These are phyloP conservation scores for Hortiboletus campestris DNA, from an alignment of 768 basidiomycete species.

Conservation along the genomic window DNA sequence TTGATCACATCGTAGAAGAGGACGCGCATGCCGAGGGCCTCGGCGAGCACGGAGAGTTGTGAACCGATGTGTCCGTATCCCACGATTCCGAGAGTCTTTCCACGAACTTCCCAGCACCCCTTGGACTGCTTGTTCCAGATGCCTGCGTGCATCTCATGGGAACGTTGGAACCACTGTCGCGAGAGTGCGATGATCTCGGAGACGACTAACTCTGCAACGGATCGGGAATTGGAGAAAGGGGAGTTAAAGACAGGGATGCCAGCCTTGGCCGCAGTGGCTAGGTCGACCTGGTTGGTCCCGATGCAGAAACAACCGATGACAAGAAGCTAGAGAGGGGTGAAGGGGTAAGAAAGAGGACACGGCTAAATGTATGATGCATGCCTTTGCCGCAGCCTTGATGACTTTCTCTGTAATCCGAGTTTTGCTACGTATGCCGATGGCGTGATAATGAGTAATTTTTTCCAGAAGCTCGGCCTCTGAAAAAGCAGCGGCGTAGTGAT, in stretches of 20 bases:
- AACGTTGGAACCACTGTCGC: slow-evolving; percentile 88
- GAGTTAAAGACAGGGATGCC: slow-evolving; percentile 99
- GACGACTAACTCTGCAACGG: slow-evolving; percentile 97
- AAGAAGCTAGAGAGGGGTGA: slow-evolving; percentile 59
- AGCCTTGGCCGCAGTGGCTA: slow-evolving; percentile 73
- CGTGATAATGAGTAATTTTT: slow-evolving; percentile 83
- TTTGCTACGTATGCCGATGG: slow-evolving; percentile 95
- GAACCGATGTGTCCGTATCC: slow-evolving; percentile 99
- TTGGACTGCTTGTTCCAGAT: slow-evolving; percentile 99
- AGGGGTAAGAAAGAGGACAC: not conserved
- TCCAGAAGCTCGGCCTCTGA: slow-evolving; percentile 91
- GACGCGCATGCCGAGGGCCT: slow-evolving; percentile 94
- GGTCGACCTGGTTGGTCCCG: slow-evolving; percentile 97
- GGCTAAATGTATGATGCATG: slow-evolving; percentile 30
- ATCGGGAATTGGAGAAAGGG: slow-evolving; percentile 97
- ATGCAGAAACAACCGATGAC: slow-evolving; percentile 99
- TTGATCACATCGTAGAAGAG: slow-evolving; percentile 94
- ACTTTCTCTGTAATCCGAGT: slow-evolving; percentile 93
- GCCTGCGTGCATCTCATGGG: slow-evolving; percentile 83
- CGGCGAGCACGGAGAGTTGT: slow-evolving; percentile 94
- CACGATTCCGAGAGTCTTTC: slow-evolving; percentile 96
- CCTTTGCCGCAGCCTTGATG: slow-evolving; percentile 84
- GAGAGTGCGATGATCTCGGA: slow-evolving; percentile 91
- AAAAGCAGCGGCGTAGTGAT: slow-evolving; percentile 82
- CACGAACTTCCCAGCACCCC: slow-evolving; percentile 95